Conservation (phyloP, 1,139 yeast genomes). For the Yamadazyma spencermartinsiae region DNA sequence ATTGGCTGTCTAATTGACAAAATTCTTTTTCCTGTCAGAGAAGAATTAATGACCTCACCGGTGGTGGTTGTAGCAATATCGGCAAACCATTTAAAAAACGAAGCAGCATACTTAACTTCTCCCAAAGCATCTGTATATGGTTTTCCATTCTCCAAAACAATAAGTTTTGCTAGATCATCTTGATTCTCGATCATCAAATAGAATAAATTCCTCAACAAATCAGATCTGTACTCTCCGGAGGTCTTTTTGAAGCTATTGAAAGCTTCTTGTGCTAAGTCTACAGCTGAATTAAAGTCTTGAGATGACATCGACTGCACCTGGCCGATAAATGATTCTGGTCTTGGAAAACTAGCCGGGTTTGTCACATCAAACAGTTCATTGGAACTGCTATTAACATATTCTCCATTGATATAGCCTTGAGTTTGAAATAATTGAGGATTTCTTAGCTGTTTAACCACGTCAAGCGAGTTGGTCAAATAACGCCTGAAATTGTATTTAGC, state of each 20-base stretch:
- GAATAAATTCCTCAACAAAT: constrained; percentile 39
- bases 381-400: constrained; percentile 34
- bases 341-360: constrained; percentile 44
- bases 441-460: constrained; percentile 9
- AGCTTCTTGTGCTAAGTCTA: constrained; percentile 36
- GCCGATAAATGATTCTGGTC: constrained; percentile 32
- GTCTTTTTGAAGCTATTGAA: constrained; percentile 39
- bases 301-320: constrained; percentile 37
- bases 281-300: constrained; percentile 39
- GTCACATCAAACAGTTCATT: constrained; percentile 36
- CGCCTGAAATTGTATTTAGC: too few species aligned
- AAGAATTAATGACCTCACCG: constrained; percentile 73
- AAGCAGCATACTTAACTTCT: constrained; percentile 74
- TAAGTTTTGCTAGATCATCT: constrained; percentile 71
- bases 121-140: constrained; percentile 74
- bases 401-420: constrained; percentile 45
- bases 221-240: constrained; percentile 41
- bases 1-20: constrained; percentile 74
- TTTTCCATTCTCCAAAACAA: constrained; percentile 85
- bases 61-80: constrained; percentile 81
- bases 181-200: constrained; percentile 61
- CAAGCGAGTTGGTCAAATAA: constrained; percentile 8
- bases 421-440: constrained; percentile 24
- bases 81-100: constrained; percentile 83
- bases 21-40: constrained; percentile 56